These are phyloP conservation scores for Penicillium cataractarum DNA, from an alignment of 495 filamentous ascomycete genomes.

Conservation along the genomic window DNA sequence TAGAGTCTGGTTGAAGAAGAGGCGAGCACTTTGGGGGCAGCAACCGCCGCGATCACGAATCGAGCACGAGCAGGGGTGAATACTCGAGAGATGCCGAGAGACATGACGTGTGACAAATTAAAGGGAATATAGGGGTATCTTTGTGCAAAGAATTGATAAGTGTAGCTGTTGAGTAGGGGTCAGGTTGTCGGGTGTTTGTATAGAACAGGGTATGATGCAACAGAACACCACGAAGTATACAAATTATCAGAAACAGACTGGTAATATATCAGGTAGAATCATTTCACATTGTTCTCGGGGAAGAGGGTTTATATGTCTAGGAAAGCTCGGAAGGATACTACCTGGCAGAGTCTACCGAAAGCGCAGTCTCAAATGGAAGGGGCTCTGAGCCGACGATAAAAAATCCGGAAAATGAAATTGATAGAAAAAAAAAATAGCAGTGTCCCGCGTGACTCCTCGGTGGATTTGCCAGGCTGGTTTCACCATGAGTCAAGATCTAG, in stretches of 20 bases:
- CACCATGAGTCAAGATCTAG: slow-evolving; percentile 39
- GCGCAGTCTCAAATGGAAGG: slow-evolving; percentile 6
- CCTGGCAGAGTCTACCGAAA: slow-evolving; percentile 29
- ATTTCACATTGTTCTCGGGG: not conserved
- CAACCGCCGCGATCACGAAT: slow-evolving; percentile 15
- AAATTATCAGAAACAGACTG: not conserved
- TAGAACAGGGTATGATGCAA: not conserved
- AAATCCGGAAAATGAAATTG: slow-evolving; percentile 12
- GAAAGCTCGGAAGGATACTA: slow-evolving; percentile 19
- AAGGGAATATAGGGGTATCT: not conserved
- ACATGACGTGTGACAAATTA: slow-evolving; percentile 16
- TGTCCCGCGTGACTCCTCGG: slow-evolving; percentile 32
- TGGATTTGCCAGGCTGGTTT: slow-evolving; percentile 31
- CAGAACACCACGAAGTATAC: not conserved
- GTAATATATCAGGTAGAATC: not conserved
- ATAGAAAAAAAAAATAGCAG: slow-evolving; percentile 22
- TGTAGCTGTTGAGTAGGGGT: not conserved
- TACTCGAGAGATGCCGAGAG: slow-evolving; percentile 17
- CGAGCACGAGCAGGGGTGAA: slow-evolving; percentile 20
- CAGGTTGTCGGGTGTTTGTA: not conserved
- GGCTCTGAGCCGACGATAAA: slow-evolving; percentile 10
- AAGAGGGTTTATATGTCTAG: slow-evolving; percentile 20
- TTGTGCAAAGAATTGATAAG: not conserved
- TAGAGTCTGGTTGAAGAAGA: slow-evolving; percentile 21
- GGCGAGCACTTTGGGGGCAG: slow-evolving; percentile 10